phyloP scores from a whole-genome alignment of 129 eudicot species.

The Flaveria trinervia region DNA sequence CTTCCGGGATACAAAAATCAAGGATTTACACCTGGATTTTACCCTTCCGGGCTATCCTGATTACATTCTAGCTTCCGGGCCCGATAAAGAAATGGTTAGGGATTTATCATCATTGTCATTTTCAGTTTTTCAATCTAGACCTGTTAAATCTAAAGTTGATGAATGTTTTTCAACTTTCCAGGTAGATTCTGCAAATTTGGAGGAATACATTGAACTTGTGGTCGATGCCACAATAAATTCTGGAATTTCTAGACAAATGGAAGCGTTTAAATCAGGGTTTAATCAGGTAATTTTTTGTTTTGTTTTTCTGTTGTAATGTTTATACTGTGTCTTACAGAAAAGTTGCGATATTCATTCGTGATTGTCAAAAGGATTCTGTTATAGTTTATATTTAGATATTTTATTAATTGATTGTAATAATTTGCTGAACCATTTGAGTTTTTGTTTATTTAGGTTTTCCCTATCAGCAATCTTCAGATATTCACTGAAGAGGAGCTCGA shows the following conservation, averaged over 20 bases:
- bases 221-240: conserved; percentile 70
- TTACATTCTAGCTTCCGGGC: conserved; percentile 47
- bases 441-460: conserved; percentile 63
- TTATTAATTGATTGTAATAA: neutral
- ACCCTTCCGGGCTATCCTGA: conserved; percentile 95
- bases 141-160: neutral
- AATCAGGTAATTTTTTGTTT: conserved; percentile 54
- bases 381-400: neutral
- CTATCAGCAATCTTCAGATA: conserved; percentile 61
- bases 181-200: conserved; percentile 69
- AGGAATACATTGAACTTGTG: conserved; percentile 61
- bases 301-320: conserved; percentile 2
- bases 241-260: conserved; percentile 88
- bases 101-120: neutral
- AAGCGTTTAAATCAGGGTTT: conserved; percentile 85
- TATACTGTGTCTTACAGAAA: neutral
- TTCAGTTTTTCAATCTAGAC: neutral
- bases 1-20: conserved; percentile 61
- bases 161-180: conserved; percentile 29
- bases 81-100: conserved; percentile 59
- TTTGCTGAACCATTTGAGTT: conserved; percentile 9
- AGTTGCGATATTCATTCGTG: neutral
- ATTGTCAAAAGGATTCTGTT: neutral
- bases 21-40: conserved; percentile 86
- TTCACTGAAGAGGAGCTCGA: conserved; percentile 90